Evolutionary conservation across 352 stramenopile genomes (phyloP).

Genomic region (Phytophthora idaei): DNA sequence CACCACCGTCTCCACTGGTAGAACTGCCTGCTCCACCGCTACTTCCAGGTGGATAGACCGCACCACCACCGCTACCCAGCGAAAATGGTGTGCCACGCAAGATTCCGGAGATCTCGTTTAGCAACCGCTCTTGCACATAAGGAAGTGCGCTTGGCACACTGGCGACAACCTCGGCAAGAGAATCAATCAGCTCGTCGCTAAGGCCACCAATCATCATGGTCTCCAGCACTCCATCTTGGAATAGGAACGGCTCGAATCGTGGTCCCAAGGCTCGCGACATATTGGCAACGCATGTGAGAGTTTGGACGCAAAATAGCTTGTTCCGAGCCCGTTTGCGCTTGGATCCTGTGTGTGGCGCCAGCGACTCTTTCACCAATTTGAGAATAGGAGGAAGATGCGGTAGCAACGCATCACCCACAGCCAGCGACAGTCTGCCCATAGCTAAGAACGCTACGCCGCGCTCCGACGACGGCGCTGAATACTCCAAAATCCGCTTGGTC

Average conservation of each 20-base stretch:
- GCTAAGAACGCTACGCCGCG: conserved; percentile 91
- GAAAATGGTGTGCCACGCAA: conserved; percentile 87
- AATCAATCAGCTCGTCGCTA: conserved; percentile 93
- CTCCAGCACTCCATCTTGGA: conserved; percentile 72
- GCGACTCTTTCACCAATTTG: conserved; percentile 73
- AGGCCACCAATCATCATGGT: conserved; percentile 92
- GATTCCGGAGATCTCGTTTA: conserved; percentile 97
- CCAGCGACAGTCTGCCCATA: conserved; percentile 92
- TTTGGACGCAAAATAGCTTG: conserved; percentile 85
- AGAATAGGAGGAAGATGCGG: conserved; percentile 85
- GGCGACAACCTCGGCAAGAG: conserved; percentile 90
- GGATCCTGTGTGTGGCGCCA: conserved; percentile 51
- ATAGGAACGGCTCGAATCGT: conserved; percentile 75
- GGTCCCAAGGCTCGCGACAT: conserved; percentile 69
- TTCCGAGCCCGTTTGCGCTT: conserved; percentile 64
- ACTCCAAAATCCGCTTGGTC: conserved; percentile 78
- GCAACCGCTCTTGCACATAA: conserved; percentile 93
- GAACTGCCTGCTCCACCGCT: conserved; percentile 6
- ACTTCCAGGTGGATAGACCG: conserved; percentile 22
- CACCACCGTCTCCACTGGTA: conserved; percentile 20
- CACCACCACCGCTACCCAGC: conserved; percentile 21
- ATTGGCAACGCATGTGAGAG: conserved; percentile 79
- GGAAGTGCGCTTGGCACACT: conserved; percentile 90
- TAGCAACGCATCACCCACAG: conserved; percentile 89
- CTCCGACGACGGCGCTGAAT: conserved; percentile 55